These are phyloP conservation scores for Penicillium brasilianum DNA, from an alignment of 2,329 filamentous ascomycete species.

Conservation along the genomic window DNA sequence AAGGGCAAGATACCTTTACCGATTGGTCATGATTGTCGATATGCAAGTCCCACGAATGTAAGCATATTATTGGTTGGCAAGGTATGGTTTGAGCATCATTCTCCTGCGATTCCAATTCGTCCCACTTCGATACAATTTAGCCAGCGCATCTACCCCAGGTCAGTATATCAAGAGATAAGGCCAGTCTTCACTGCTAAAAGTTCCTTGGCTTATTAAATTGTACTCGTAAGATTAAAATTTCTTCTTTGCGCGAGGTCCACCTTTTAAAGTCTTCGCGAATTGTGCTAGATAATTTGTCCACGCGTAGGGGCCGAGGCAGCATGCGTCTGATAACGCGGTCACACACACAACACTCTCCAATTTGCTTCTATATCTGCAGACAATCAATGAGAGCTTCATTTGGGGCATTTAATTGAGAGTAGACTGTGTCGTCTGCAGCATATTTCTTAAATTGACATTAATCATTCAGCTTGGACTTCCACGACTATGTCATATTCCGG, in stretches of 20 bases:
- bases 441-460: background rate
- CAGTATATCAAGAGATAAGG: background rate
- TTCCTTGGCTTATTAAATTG: background rate
- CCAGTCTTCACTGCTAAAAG: background rate
- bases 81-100: background rate
- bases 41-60: background rate
- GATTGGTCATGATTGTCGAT: background rate
- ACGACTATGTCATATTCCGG: slow-evolving; percentile 43
- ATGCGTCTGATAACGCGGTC: background rate
- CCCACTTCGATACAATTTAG: background rate
- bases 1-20: background rate
- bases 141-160: background rate
- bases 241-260: background rate
- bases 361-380: too few relatives aligned
- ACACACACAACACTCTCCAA: too few relatives aligned
- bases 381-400: too few relatives aligned
- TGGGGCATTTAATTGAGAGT: background rate
- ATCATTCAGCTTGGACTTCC: background rate
- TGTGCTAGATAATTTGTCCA: background rate
- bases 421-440: background rate
- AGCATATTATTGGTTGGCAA: background rate
- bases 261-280: too few relatives aligned
- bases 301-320: background rate
- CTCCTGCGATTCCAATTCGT: background rate
- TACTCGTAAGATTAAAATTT: background rate